Percentiles rank a stretch among this genome's conserved stretches.
Conservation (phyloP, 371 early-diverging fungal genomes). For the Mortierella sp. region DNA sequence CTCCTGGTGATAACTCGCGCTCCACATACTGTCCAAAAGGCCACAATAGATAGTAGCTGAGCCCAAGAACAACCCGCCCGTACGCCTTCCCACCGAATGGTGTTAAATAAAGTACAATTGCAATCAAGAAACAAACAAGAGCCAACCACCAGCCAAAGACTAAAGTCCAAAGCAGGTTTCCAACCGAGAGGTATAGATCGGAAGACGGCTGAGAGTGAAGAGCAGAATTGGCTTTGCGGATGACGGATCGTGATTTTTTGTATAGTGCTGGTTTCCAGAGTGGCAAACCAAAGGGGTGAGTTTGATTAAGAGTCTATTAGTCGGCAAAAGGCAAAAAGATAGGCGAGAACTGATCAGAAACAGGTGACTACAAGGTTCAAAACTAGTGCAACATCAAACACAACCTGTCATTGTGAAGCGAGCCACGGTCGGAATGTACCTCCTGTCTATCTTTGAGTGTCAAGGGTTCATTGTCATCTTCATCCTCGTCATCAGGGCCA, state of each 20-base stretch:
- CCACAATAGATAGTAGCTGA: constrained; percentile 88
- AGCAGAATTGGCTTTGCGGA: constrained; percentile 82
- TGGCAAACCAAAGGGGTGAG: constrained; percentile 94
- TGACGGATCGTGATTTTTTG: constrained; percentile 91
- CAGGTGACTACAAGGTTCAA: constrained; percentile 16
- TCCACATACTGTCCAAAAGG: constrained; percentile 95
- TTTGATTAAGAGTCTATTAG: constrained; percentile 77
- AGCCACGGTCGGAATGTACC: constrained; percentile 38
- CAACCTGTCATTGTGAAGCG: background rate
- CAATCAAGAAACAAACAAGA: constrained; percentile 66
- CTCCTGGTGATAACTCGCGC: constrained; percentile 53
- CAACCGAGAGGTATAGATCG: constrained; percentile 77
- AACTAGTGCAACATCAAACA: background rate
- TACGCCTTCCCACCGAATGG: constrained; percentile 70
- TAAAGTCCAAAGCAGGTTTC: constrained; percentile 89
- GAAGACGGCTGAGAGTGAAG: constrained; percentile 84
- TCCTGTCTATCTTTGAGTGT: constrained; percentile 81
- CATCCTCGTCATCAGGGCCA: constrained; percentile 37
- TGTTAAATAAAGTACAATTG: constrained; percentile 62
- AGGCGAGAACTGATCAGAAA: constrained; percentile 9
- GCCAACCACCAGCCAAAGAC: constrained; percentile 94
- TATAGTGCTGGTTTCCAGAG: constrained; percentile 98
- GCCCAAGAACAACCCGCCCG: constrained; percentile 69
- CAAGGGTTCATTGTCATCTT: constrained; percentile 64
- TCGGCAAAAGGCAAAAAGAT: background rate